These are phyloP conservation scores for Pyricularia grisea DNA, from an alignment of 2,329 filamentous ascomycete genomes.

Conservation along the genomic window DNA sequence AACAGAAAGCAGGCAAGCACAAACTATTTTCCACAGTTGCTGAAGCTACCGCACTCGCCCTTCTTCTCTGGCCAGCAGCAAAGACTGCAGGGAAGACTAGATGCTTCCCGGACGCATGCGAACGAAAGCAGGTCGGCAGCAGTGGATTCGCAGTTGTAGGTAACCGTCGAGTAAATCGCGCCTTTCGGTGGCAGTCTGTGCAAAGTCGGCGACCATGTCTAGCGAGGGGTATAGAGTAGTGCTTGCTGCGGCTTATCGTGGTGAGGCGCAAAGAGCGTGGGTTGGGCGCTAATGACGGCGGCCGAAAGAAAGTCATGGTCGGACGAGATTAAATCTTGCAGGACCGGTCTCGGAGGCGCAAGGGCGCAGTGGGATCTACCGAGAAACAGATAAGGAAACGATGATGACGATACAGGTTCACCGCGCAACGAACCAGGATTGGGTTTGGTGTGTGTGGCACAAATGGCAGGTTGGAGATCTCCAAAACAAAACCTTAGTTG, in stretches of 20 bases:
- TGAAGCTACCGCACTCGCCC: slow-evolving; percentile 10
- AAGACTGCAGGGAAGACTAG: neutral
- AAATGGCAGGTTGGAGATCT: neutral
- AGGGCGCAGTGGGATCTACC: neutral
- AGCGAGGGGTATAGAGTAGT: neutral
- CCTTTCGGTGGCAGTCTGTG: neutral
- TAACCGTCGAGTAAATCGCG: neutral
- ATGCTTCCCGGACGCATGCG: neutral
- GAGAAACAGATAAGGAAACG: neutral
- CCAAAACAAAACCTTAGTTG: neutral
- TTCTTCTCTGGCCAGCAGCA: slow-evolving; percentile 10
- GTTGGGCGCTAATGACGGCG: neutral
- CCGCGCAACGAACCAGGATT: neutral
- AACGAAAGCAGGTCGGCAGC: neutral
- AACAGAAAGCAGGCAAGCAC: neutral
- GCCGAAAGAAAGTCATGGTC: neutral
- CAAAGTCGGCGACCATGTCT: neutral
- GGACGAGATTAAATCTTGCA: neutral
- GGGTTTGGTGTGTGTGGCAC: neutral
- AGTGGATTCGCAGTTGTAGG: neutral
- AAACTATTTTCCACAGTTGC: slow-evolving; percentile 12
- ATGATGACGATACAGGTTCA: neutral
- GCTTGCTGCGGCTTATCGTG: neutral
- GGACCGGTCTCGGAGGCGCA: neutral
- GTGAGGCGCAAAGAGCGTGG: neutral